Percentiles rank a stretch among this genome's conserved stretches.
phyloP scores from a whole-genome alignment of 805 yeast species.

The Candida fluviatilis region DNA sequence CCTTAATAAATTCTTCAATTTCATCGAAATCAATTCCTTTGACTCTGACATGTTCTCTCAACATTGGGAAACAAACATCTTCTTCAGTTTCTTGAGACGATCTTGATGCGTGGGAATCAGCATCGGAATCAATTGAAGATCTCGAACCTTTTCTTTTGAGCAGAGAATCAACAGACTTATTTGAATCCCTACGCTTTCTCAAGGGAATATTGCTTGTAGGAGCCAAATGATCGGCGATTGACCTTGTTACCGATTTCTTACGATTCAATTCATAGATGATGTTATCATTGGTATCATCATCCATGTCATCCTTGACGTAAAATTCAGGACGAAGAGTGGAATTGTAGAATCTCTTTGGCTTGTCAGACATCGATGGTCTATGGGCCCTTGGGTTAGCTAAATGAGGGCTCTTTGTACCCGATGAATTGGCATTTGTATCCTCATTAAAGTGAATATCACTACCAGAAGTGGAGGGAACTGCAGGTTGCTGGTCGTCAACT shows the following conservation, averaged over 20 bases:
- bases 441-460: background rate
- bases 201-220: background rate
- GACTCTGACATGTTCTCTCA: constrained; percentile 52
- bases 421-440: background rate
- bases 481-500: background rate
- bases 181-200: background rate
- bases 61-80: constrained; percentile 96
- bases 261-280: background rate
- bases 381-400: background rate
- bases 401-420: background rate
- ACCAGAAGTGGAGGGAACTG: background rate
- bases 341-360: constrained; percentile 1
- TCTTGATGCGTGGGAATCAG: constrained; percentile 68
- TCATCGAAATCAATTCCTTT: constrained; percentile 90
- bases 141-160: constrained; percentile 29
- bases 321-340: background rate
- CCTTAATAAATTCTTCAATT: constrained; percentile 73
- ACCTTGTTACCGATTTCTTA: background rate
- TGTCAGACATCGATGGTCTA: constrained; percentile 1
- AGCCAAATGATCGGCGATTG: background rate
- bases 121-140: constrained; percentile 54
- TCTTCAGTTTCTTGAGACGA: constrained; percentile 91
- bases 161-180: constrained; percentile 1
- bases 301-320: background rate
- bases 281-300: background rate